Evolutionary conservation across 257 asterid species (phyloP), one percentile per base, ranked within the genome.

Genomic region (Solanum bukasovii): DNA sequence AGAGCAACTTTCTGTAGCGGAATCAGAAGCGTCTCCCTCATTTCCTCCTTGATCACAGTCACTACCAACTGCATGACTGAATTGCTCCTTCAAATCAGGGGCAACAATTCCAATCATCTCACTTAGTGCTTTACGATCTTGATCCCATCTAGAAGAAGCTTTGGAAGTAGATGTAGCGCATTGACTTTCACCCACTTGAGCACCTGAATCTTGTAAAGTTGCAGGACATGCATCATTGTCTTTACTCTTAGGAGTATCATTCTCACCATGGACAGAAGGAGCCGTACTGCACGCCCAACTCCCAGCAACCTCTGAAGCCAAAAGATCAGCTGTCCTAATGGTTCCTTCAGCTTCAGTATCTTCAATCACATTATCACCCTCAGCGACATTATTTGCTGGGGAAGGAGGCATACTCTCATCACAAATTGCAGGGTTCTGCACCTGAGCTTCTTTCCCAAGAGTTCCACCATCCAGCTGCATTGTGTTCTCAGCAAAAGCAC

Each of bases 261-360:
- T 93, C 88, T 95, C 99, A 61, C 96, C 98, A 42, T 94, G 96
- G 87, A 91, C 93, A 0, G 98, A 95, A 87, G 98, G 98, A 87
- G 95, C 98, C 0, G 99, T 93, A 92, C 97, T 94, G 89, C 91
- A 91, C 4, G 96, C 99, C 99, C 99, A 96, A 92, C 99, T 97
- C 81, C 99, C 98, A 14, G 92, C 92, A 88, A 90, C 98, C 91
- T 96, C 99, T 1, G 99, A 96, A 56, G 99, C 94, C 93, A 96
- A 88, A 77, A 97, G 98, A 89, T 96, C 99, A 3, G 93, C 49
- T 4, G 99, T 95, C 90, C 84, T 93, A 73, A 96, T 91, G 83
- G 93, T 93, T 68, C 92, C 94, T 52, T 92, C 96, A 89, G 88
- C 95, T 91, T 96, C 95, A n/a, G 98, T 93, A 87, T 95, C 77